Conservation (phyloP, 1,139 yeast genomes). For the Kodamaea plutei region DNA sequence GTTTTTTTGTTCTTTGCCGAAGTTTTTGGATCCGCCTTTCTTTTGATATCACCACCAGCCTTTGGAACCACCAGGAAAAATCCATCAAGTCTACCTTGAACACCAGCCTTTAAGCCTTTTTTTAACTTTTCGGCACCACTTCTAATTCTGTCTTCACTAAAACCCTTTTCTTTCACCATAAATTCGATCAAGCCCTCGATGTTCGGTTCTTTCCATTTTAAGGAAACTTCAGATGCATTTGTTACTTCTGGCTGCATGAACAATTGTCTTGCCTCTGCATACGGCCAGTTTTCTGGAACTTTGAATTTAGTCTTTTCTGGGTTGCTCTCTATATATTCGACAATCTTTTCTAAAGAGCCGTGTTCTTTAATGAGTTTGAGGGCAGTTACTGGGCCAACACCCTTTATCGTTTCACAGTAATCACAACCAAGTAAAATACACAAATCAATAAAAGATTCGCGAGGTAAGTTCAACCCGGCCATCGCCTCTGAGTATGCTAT, state of each 20-base stretch:
- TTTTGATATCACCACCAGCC: slow-evolving; percentile 29
- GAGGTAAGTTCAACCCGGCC: slow-evolving; percentile 69
- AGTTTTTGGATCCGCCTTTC: slow-evolving; percentile 17
- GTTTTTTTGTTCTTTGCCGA: slow-evolving; percentile 16
- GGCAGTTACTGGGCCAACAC: slow-evolving; percentile 96
- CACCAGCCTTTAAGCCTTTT: slow-evolving; percentile 79
- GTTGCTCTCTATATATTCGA: slow-evolving; percentile 56
- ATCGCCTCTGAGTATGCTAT: slow-evolving; percentile 65
- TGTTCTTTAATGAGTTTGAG: slow-evolving; percentile 83
- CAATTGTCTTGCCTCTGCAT: slow-evolving; percentile 77
- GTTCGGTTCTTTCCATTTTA: slow-evolving; percentile 80
- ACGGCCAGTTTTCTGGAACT: slow-evolving; percentile 95
- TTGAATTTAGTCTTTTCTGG: slow-evolving; percentile 68
- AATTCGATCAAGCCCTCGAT: slow-evolving; percentile 69
- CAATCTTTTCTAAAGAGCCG: slow-evolving; percentile 71
- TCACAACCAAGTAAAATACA: slow-evolving; percentile 96
- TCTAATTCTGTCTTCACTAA: slow-evolving; percentile 86
- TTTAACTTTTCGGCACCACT: slow-evolving; percentile 82
- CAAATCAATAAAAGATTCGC: slow-evolving; percentile 77
- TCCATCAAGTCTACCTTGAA: slow-evolving; percentile 90
- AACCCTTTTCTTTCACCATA: slow-evolving; percentile 76
- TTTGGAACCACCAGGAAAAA: slow-evolving; percentile 74
- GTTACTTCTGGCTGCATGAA: slow-evolving; percentile 78
- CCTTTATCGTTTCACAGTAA: slow-evolving; percentile 91
- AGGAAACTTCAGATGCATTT: slow-evolving; percentile 53